These are phyloP conservation scores for Suillus subaureus DNA, from an alignment of 768 basidiomycete genomes.

Conservation along the genomic window DNA sequence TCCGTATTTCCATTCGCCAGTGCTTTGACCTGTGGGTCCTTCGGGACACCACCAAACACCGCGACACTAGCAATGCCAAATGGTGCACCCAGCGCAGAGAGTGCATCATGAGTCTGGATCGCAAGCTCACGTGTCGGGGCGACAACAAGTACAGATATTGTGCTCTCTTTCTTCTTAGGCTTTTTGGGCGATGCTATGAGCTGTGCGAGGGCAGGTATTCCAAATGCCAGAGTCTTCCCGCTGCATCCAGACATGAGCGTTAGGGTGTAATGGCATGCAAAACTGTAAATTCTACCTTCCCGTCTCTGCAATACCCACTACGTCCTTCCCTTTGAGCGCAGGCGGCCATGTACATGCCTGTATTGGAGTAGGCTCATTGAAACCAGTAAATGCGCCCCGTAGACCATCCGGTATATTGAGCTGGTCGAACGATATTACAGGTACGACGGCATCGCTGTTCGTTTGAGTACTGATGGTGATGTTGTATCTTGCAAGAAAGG, in stretches of 20 bases:
- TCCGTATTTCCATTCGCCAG: conserved; percentile 57
- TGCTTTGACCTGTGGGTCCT: conserved; percentile 76
- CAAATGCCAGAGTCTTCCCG: conserved; percentile 96
- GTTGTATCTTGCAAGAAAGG: conserved; percentile 71
- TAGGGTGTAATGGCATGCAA: conserved; percentile 1
- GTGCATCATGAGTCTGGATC: conserved; percentile 88
- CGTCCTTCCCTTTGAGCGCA: conserved; percentile 78
- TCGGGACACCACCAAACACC: conserved; percentile 94
- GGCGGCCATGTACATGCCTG: conserved; percentile 96
- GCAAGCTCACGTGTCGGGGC: conserved; percentile 97
- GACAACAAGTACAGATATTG: conserved; percentile 73
- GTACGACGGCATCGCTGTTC: conserved; percentile 49
- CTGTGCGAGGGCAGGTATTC: conserved; percentile 81
- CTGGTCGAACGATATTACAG: conserved; percentile 75
- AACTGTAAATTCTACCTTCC: conserved; percentile 59
- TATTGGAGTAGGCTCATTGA: conserved; percentile 91
- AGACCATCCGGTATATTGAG: conserved; percentile 69
- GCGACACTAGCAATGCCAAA: conserved; percentile 83
- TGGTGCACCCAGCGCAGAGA: conserved; percentile 70
- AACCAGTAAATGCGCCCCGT: conserved; percentile 62
- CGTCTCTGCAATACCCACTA: conserved; percentile 96
- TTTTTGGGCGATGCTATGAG: conserved; percentile 48
- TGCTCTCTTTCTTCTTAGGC: conserved; percentile 34
- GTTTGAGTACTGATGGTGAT: conserved; percentile 69
- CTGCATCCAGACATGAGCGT: conserved; percentile 39